Evolutionary conservation across 2,329 filamentous ascomycete genomes (phyloP), one percentile per base, ranked within the genome.

Genomic region (Xylaria sp.): DNA sequence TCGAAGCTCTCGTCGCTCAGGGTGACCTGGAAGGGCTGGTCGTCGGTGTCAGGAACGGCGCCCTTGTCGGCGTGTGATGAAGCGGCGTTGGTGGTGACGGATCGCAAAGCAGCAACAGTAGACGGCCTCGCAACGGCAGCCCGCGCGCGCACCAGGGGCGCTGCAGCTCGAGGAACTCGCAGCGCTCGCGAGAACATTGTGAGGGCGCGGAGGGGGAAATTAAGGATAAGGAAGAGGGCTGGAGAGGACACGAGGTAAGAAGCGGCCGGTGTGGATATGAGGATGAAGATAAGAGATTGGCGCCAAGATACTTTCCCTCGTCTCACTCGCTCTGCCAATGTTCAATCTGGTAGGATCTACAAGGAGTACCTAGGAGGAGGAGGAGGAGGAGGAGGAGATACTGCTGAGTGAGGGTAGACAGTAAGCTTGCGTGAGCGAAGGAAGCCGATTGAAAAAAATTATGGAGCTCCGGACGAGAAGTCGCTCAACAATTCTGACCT

Each of bases 1-100:
- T 99, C 96, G 85, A 98, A 99, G 85, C 93, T 95, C 91, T 98
- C 95, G 81, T 97, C 93, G 81, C 93, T 97, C 81, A 99, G 91
- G 78, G 89, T 91, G 80, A 99, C 89, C 77, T 91, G 89, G 86
- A 99, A 98, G 73, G 90, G 89, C 87, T 97, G 92, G 78, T 97
- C 93, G 81, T 97, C 94, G 66, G 73, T 68, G 61, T 74, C 67
- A 66, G 85, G 84, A 72, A 87, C 83, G 71, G 89, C 85, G 77
- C 85, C 86, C 85, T 92, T 92, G 81, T 95, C 93, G 76, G 94
- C 90, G 81, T 96, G 93, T 76, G 94, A 90, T 77, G 92, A 95
- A 73, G 96, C 96, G 73, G 96, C 96, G 83, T 98, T 91, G 73
- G 96, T 98, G 74, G 96, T 99, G 78, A 99, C 96, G 75, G 88